Percentiles rank a stretch among this genome's conserved stretches.
These are phyloP conservation scores for Chalaropsis thielavioides DNA, from an alignment of 2,329 filamentous ascomycete species.

Conservation along the genomic window DNA sequence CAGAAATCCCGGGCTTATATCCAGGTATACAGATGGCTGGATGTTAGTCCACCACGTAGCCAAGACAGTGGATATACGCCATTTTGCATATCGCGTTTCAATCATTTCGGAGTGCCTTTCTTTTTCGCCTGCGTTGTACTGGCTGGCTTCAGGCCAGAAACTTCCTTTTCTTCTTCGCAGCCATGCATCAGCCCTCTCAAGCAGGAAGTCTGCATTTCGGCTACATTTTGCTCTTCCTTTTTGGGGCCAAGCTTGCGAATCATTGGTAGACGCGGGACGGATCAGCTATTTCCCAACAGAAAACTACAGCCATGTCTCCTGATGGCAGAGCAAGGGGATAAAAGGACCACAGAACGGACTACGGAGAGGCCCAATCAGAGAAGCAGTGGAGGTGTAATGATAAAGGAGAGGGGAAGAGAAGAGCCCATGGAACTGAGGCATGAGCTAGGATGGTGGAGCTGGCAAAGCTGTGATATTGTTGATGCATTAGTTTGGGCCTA, in stretches of 20 bases:
- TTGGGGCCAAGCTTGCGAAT: neutral
- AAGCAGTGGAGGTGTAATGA: neutral
- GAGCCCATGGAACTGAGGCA: neutral
- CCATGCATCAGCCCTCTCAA: neutral
- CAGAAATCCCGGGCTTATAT: neutral
- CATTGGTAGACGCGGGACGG: neutral
- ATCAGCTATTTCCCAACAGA: neutral
- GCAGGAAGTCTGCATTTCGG: neutral
- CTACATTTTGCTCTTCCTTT: neutral
- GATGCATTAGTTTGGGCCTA: constrained; percentile 10
- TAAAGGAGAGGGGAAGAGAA: neutral
- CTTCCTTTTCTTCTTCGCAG: neutral
- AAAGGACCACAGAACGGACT: neutral
- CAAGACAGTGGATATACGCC: neutral
- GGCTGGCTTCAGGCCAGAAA: neutral
- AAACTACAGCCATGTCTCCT: neutral
- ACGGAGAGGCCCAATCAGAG: neutral
- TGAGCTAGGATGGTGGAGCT: neutral
- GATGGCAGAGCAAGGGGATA: neutral
- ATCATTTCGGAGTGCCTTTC: neutral
- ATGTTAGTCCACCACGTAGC: neutral
- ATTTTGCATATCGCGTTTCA: neutral
- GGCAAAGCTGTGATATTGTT: constrained; percentile 4
- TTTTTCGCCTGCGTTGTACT: neutral
- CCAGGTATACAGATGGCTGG: neutral